Evolutionary conservation across 805 yeast genomes (phyloP), one percentile per base, ranked within the genome.

Genomic region (Kodamaea leandrae): DNA sequence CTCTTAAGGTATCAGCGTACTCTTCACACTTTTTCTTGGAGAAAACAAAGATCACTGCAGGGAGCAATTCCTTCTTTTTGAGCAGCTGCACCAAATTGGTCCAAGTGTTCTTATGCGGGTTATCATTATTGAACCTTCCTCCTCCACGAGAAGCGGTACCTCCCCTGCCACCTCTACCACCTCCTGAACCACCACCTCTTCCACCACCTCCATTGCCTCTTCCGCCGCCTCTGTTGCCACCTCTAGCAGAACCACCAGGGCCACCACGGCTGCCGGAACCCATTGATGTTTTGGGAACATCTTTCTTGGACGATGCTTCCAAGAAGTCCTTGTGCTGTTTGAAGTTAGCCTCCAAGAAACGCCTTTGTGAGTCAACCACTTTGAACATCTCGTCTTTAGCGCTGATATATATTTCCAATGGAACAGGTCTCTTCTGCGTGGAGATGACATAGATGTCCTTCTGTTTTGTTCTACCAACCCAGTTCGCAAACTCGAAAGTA

Each of bases 381-480:
- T 88, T 90, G 50, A 74, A 77, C 39, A 86, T 60, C 39, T 82
- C 73, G 43, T 79, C 76, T 49, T 86, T 88, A 1, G 95, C 91
- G 87, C 95, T 88, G 10, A 87, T 66, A 48, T 72, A 82, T 28
- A 91, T 86, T 55, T 87, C 96, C 43, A 93, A 66, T 0, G 99
- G 99, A 16, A 93, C 95, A 0, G 99, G 99, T 59, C 99, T 81
- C 60, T 93, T 87, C 9, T 96, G 89, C 0, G 99, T 93, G 0
- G 96, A 88, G 15, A 93, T 93, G 36, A 93, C 99, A 54, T 93
- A 91, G 6, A 93, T 91, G 55, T 93, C 95, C 60, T 90, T 91
- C 53, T 87, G 90, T 58, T 93, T 93, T 0, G 99, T 93, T 61
- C 99, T 76, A 4, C 99, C 98, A 14, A 93, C 91, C 99, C 99